Evolutionary conservation across 2,329 filamentous ascomycete genomes (phyloP), one percentile per base, ranked within the genome.

Genomic region (Xylariaceae sp.): DNA sequence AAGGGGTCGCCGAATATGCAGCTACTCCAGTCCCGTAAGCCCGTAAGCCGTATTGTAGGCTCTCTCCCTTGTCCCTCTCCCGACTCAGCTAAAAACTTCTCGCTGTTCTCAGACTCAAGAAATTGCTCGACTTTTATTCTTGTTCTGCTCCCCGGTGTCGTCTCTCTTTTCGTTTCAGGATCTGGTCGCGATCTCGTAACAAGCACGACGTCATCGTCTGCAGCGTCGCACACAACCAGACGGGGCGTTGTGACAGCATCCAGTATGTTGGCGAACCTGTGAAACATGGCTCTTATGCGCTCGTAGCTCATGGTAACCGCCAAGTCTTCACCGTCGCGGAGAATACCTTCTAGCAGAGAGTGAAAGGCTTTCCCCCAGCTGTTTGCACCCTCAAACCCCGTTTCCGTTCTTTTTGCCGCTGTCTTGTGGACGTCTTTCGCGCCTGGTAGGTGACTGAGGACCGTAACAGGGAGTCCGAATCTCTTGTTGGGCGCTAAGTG

Each of bases 291-390:
- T 39, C 81, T 68, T 3, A 85, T 73, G 4, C 68, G 62, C 20
- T 72, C 67, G 53, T 84, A 85, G 4, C 73, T 73, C n/a, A 84
- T 64, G 20, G 74, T 71, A 3, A 85, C 69, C 1, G 72, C 70
- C 65, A 78, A 71, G 51, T 83, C 80, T 58, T 85, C 80, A 1
- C 73, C 78, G 50, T 84, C 82, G 8, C 78, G 67, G 16, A 84
- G 60, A 3, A 79, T 65, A 1, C 69, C 69, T 52, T 84, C 80
- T 7, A 83, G 59, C 44, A 84, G 62, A 3, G 69, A 65, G 32
- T 77, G 71, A 44, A 85, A 85, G 0, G 79, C 77, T 23, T 71
- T 65, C 1, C 70, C 70, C 82, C 81, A 85, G 2, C 69, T 72
- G 5, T 60, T 59, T 2, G 60, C 62, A 33, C 64, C 66, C 41